Evolutionary conservation across 2,329 filamentous ascomycete genomes (phyloP), one percentile per base, ranked within the genome.

Genomic region (Neofusicoccum parvum): DNA sequence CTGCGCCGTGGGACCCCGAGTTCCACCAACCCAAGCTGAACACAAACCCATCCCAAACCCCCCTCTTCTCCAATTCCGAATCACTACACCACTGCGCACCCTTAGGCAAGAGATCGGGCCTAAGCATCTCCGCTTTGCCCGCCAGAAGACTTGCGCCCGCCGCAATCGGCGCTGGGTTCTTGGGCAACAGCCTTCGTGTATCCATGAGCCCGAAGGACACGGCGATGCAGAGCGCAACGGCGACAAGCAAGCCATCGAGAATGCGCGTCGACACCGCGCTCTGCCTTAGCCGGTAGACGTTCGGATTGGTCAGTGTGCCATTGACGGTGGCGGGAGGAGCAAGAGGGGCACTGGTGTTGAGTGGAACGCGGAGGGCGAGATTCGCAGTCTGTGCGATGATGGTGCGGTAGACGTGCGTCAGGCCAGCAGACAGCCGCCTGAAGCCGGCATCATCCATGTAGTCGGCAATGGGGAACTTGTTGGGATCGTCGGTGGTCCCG

Each of bases 21-120:
- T 32, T 32, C 54, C 54, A 59, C 54, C 54, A 59, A 7, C 54
- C 54, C 41, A 59, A 32, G 20, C 37, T 34, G 14, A 59, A 59
- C 5, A 45, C 41, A 10, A 14, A 46, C 11, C 54, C 39, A 14
- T 27, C 12, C 54, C 54, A 59, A 20, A 59, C 54, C 5, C 54
- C 54, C 17, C 39, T 46, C 17, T 34, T 17, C 20, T 59, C 39
- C 54, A 59, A 17, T 20, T 46, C 54, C 4, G 11, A 7, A 46
- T 34, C n/a, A 17, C 41, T n/a, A 11, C 12, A 59, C 54, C 54
- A 59, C 20, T 59, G 39, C 54, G 54, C 54, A 17, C 41, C 54
- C 12, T 43, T 23, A 5, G 39, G 17, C 17, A 46, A 27, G 3
- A 15, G n/a, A 12, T 59, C 54, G n/a, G 39, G 17, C n/a, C 23